Evolutionary conservation across 345 rosid species (phyloP), one percentile per base, ranked within the genome.

Genomic region (Passiflora organensis): DNA sequence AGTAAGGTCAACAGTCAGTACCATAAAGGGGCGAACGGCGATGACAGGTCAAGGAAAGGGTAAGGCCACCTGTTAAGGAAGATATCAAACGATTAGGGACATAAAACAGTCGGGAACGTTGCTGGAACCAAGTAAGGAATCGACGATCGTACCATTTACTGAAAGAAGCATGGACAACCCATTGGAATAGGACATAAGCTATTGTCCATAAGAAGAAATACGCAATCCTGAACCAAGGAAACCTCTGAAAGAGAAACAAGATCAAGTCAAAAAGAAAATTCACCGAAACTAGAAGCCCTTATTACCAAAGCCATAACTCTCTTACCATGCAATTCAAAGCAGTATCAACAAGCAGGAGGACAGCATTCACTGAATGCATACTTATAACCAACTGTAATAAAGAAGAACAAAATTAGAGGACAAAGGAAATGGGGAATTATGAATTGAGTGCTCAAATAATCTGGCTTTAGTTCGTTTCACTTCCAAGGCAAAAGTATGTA

Each of bases 31-130:
- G 95, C 87, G 72, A 74, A 81, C 41, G 77, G 68, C 48, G 99
- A 89, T 60, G 95, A 85, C 66, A 94, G 53, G 74, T 94, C 99
- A 19, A 94, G 82, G 61, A 94, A 94, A 46, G 97, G 97, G 62
- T 89, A 94, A 17, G 97, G 97, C 97, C 97, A 94, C 99, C 99
- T 89, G 80, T 74, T 62, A 61, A 50, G 48, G 6, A 19, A 60
- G 13, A 18, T 12, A 20, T 16, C 43, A 58, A 24, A 39, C 36
- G 34, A 48, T 55, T 43, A 24, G 11, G 0, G 21, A 13, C 19
- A 17, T 13, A 28, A 6, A 51, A 15, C 6, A 36, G 49, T 14
- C n/a, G n/a, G 21, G n/a, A 6, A 13, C 13, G 41, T 41, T 8
- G 13, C 34, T 8, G 8, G 34, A 28, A 28, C 3, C 5, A 56